Evolutionary conservation across 2,329 filamentous ascomycete species (phyloP), one percentile per base, ranked within the genome.

Genomic region (Colletotrichum tabaci): DNA sequence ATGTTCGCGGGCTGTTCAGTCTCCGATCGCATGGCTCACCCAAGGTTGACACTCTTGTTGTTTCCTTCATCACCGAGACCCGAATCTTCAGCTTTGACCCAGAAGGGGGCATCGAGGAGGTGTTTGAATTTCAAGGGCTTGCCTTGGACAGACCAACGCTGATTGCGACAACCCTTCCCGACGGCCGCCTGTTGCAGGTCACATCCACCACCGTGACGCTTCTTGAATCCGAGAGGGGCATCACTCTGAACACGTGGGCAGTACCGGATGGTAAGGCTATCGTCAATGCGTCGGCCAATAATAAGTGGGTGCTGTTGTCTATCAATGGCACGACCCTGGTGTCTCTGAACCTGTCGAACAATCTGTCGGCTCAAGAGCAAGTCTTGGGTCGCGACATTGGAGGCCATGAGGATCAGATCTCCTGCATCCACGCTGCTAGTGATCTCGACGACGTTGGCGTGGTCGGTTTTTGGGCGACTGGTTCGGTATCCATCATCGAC

Each of bases 401-500:
- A 4, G 66, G 71, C 23, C 57, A 30, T n/a, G 53, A 55, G 16
- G 93, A 94, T 74, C 94, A 98, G 79, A 89, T 98, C 44, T 94
- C 96, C 2, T 97, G 95, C 76, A 86, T 98, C 12, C 91, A 96
- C 57, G 87, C 96, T 2, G 91, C 95, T 0, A 85, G 88, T 4
- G 85, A 89, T 46, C 84, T 92, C 16, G 84, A 87, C 5, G 86
- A 89, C 60, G 84, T 94, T 42, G 96, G 93, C 67, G 91, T 98
- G 38, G 87, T 96, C 18, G 95, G 95, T 1, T 96, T 97, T 82
- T 98, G 96, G 90, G 91, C 93, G 73, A 91, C 92, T n/a, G 93
- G 94, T 7, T 90, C 89, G 13, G 88, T 98, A 35, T 92, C 93
- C 0, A 85, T 98, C 44, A 85, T 98, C 55, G 87, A 92, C 70